These are phyloP conservation scores for Aurinia saxatilis DNA, from an alignment of 345 rosid species.

Conservation along the genomic window DNA sequence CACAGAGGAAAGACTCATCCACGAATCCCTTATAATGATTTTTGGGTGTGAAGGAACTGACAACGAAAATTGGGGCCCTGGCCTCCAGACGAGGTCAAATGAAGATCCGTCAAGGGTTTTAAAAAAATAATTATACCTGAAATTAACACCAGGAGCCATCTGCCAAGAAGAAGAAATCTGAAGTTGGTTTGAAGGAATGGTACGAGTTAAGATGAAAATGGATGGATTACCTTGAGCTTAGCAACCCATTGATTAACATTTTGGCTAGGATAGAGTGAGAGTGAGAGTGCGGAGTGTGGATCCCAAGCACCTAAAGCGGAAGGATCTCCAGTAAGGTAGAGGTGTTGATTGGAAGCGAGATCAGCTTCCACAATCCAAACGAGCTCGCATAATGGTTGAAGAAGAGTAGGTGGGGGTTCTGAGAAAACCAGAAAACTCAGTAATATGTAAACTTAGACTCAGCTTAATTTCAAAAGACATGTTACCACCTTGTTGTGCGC, in stretches of 20 bases:
- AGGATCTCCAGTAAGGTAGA: constrained; percentile 76
- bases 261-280: constrained; percentile 61
- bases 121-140: constrained; percentile 76
- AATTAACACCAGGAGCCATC: constrained; percentile 64
- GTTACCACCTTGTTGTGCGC: constrained; percentile 55
- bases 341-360: constrained; percentile 49
- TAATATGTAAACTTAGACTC: too few relatives aligned
- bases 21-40: constrained; percentile 71
- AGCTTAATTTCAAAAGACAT: background rate
- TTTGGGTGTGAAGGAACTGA: constrained; percentile 49
- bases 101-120: constrained; percentile 45
- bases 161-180: constrained; percentile 24
- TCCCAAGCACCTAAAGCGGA: constrained; percentile 75
- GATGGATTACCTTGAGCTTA: constrained; percentile 59
- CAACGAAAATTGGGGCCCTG: constrained; percentile 78
- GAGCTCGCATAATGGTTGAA: constrained; percentile 46
- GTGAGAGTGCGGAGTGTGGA: constrained; percentile 58
- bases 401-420: constrained; percentile 37
- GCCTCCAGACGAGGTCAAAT: constrained; percentile 62
- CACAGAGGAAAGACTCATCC: constrained; percentile 42
- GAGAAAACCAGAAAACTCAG: too few relatives aligned
- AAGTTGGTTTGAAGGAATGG: background rate
- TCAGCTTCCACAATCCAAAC: constrained; percentile 85
- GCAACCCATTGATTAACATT: constrained; percentile 62
- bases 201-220: too few relatives aligned